Conservation (phyloP, 2,329 filamentous ascomycete species). For the Verruconis gallopava region DNA sequence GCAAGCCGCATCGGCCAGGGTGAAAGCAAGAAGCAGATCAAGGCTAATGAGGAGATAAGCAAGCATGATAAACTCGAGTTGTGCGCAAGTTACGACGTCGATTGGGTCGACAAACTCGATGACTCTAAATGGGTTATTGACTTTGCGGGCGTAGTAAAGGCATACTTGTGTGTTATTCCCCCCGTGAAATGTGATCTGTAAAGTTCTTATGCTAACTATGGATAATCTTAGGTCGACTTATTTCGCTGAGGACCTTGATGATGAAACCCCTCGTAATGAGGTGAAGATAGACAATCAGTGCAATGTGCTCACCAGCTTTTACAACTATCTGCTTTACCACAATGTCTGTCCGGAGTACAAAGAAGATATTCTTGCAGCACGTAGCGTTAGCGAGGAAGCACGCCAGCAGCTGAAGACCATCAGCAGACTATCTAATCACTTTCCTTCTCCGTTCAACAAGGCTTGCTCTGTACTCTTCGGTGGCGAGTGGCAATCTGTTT, state of each 20-base stretch:
- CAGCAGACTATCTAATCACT: slow-evolving; percentile 33
- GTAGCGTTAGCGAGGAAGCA: slow-evolving; percentile 53
- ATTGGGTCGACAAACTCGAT: slow-evolving; percentile 35
- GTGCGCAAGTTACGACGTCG: slow-evolving; percentile 13
- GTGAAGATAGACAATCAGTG: slow-evolving; percentile 46
- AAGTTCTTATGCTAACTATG: no score
- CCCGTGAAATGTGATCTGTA: neutral
- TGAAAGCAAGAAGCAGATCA: neutral
- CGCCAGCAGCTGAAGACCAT: slow-evolving; percentile 53
- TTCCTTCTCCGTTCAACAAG: slow-evolving; percentile 74
- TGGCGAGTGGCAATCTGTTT: slow-evolving; percentile 26
- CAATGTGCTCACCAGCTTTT: slow-evolving; percentile 67
- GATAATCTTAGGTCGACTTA: slow-evolving; percentile 42
- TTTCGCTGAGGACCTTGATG: slow-evolving; percentile 26
- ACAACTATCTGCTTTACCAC: slow-evolving; percentile 76
- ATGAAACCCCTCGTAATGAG: slow-evolving; percentile 40
- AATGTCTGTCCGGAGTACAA: slow-evolving; percentile 74
- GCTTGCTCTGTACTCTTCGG: slow-evolving; percentile 58
- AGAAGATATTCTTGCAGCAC: slow-evolving; percentile 52
- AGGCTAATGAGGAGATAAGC: neutral
- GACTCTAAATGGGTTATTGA: slow-evolving; percentile 60
- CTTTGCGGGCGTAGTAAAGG: slow-evolving; percentile 63
- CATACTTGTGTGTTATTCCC: slow-evolving; percentile 52
- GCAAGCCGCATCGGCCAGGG: slow-evolving; percentile 19
- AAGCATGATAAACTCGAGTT: neutral